Conservation (phyloP, 495 filamentous ascomycete genomes). For the Hyaloscypha variabilis region DNA sequence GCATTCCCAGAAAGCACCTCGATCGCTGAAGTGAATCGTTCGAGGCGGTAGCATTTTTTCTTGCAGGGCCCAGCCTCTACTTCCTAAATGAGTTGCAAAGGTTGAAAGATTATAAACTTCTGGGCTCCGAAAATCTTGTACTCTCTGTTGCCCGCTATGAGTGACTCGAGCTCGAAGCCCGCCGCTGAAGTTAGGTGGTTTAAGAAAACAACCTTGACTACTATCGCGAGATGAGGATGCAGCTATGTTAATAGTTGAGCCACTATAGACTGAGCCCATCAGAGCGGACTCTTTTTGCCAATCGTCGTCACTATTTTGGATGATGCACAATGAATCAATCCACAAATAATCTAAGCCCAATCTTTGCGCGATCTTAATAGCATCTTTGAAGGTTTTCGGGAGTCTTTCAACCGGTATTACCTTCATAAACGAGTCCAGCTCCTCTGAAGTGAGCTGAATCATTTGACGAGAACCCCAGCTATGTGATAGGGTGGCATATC, state of each 20-base stretch:
- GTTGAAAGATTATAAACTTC: constrained; percentile 20
- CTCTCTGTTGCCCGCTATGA: constrained; percentile 5
- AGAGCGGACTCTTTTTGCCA: constrained; percentile 26
- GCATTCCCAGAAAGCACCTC: constrained; percentile 19
- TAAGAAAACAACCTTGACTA: constrained; percentile 10
- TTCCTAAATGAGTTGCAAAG: constrained; percentile 30
- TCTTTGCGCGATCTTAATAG: constrained; percentile 13
- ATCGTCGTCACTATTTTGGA: constrained; percentile 34
- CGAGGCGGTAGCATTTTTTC: constrained; percentile 17
- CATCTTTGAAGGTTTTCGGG: constrained; percentile 16
- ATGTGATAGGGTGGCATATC: constrained; percentile 16
- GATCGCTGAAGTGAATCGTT: constrained; percentile 18
- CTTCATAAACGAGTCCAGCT: constrained; percentile 12
- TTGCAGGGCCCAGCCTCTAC: constrained; percentile 21
- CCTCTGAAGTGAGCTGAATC: constrained; percentile 14
- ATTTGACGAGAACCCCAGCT: constrained; percentile 8
- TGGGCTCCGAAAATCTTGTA: constrained; percentile 14
- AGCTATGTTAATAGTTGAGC: constrained; percentile 5
- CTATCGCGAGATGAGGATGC: constrained; percentile 3
- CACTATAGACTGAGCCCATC: constrained; percentile 25
- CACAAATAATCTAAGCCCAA: constrained; percentile 17
- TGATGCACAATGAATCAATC: constrained; percentile 28
- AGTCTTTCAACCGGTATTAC: constrained; percentile 30
- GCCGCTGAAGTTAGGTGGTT: constrained; percentile 13
- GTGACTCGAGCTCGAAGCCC: constrained; percentile 20